Conservation (phyloP, 345 rosid genomes). For the Triadica sebifera region DNA sequence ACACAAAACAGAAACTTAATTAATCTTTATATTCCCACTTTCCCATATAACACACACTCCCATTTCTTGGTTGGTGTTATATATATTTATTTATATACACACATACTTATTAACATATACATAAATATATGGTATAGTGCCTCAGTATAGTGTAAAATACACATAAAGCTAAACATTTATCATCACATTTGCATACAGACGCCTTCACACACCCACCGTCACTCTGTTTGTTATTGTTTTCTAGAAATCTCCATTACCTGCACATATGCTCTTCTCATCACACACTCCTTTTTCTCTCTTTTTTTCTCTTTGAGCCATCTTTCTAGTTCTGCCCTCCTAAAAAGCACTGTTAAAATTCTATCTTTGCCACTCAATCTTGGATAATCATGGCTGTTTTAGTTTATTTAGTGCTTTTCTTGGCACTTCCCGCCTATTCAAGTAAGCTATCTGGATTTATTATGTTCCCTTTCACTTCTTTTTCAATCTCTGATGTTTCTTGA, state of each 20-base stretch:
- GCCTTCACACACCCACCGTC: conserved; percentile 26
- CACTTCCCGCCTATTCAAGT: conserved; percentile 65
- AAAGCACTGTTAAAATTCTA: not conserved
- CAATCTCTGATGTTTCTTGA: not conserved
- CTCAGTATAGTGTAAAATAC: not conserved
- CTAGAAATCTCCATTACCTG: conserved; percentile 26
- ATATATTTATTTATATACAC: not conserved
- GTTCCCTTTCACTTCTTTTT: not conserved
- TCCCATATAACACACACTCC: conserved; percentile 7
- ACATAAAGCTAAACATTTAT: not conserved
- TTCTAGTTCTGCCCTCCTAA: not conserved
- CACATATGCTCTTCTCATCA: not conserved
- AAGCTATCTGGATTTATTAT: conserved; percentile 28
- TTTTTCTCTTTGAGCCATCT: not conserved
- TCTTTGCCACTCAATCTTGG: conserved; percentile 13
- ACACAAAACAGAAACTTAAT: not conserved
- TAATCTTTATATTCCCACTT: not conserved
- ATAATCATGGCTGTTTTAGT: conserved; percentile 55
- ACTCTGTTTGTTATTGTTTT: conserved; percentile 14
- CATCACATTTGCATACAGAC: conserved; percentile 9
- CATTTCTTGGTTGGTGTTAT: not conserved
- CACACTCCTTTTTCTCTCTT: not conserved
- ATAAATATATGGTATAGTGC: no score
- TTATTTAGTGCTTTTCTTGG: conserved; percentile 46
- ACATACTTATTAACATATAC: no score